Conservation (phyloP, 1,284 basidiomycete species). For the Sphagnurus paluster region DNA sequence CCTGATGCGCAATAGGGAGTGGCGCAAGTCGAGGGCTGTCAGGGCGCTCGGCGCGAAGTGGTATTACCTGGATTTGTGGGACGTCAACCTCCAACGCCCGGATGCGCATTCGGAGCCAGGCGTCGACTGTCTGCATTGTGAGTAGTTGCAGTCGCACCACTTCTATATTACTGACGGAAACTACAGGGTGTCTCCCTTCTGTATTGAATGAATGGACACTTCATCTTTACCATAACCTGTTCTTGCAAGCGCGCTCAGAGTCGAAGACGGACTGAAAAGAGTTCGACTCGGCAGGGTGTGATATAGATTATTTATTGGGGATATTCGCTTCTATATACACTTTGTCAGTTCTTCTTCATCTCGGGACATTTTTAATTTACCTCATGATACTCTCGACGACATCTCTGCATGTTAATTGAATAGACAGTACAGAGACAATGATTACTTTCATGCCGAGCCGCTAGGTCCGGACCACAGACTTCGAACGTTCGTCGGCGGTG, state of each 20-base stretch:
- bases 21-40: slow-evolving; percentile 8
- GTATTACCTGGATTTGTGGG: slow-evolving; percentile 25
- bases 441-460: no score
- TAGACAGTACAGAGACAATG: no score
- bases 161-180: neutral
- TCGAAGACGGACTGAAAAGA: no score
- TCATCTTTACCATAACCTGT: slow-evolving; percentile 21
- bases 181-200: slow-evolving; percentile 22
- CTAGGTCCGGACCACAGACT: no score
- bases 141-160: neutral
- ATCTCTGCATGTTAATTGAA: no score
- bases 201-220: slow-evolving; percentile 22
- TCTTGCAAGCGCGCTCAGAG: slow-evolving; percentile 13
- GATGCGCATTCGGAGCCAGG: slow-evolving; percentile 27
- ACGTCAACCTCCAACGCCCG: slow-evolving; percentile 20
- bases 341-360: neutral
- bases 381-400: neutral
- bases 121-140: slow-evolving; percentile 24
- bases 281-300: no score
- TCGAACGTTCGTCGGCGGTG: neutral
- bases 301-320: no score
- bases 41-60: slow-evolving; percentile 19
- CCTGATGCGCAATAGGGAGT: slow-evolving; percentile 19
- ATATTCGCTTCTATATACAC: neutral
- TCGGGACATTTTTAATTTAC: neutral